Percentiles rank a stretch among this genome's conserved stretches.
Conservation (phyloP, 768 basidiomycete species). For the Leucocoprinus sp. region DNA sequence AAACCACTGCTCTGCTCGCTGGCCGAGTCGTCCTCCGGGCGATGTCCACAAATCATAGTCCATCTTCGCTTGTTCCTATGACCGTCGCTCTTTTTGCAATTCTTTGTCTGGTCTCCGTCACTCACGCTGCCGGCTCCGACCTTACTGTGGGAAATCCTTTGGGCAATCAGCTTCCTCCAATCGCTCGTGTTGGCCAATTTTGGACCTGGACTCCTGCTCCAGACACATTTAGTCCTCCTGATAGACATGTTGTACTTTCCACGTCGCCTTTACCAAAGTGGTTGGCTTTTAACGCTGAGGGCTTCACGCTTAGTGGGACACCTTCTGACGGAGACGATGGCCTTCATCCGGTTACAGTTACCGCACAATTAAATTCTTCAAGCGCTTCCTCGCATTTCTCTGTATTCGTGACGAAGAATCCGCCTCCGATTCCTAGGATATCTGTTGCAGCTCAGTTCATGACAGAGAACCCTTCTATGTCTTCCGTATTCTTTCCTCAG, state of each 20-base stretch:
- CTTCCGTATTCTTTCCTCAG: slow-evolving; percentile 68
- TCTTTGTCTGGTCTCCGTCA: slow-evolving; percentile 20
- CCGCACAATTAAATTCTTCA: slow-evolving; percentile 47
- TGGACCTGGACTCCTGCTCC: slow-evolving; percentile 67
- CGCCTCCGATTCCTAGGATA: slow-evolving; percentile 45
- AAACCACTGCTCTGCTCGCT: slow-evolving; percentile 32
- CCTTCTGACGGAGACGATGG: slow-evolving; percentile 61
- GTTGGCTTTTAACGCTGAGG: slow-evolving; percentile 62
- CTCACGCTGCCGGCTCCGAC: slow-evolving; percentile 31
- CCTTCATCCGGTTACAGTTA: slow-evolving; percentile 49
- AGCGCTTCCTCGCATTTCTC: slow-evolving; percentile 44
- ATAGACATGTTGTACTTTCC: slow-evolving; percentile 39
- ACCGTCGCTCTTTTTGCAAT: slow-evolving; percentile 49
- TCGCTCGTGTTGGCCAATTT: slow-evolving; percentile 57
- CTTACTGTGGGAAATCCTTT: slow-evolving; percentile 54
- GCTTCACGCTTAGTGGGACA: slow-evolving; percentile 59
- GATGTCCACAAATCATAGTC: slow-evolving; percentile 31
- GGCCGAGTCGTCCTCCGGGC: slow-evolving; percentile 43
- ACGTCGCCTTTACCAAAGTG: slow-evolving; percentile 59
- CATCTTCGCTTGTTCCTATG: slow-evolving; percentile 50
- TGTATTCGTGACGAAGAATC: slow-evolving; percentile 46
- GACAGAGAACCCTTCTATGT: slow-evolving; percentile 51
- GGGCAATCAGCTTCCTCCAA: slow-evolving; percentile 64
- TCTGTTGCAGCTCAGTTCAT: slow-evolving; percentile 56
- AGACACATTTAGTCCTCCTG: slow-evolving; percentile 51